Conservation (phyloP, 164 flowering plant genomes). For the Chimonanthus praecox region DNA sequence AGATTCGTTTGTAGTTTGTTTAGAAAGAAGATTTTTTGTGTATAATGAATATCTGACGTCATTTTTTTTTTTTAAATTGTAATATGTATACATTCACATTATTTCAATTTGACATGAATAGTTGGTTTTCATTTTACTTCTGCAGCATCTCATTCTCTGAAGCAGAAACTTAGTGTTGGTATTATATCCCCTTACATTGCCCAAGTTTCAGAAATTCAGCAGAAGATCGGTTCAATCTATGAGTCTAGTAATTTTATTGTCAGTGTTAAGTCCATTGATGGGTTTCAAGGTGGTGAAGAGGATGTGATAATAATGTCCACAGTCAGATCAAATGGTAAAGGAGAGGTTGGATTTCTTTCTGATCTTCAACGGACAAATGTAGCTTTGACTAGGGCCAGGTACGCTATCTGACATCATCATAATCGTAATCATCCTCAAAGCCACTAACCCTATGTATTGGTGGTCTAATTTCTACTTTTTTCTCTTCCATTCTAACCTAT, state of each 20-base stretch:
- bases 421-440: too few species aligned
- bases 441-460: too few species aligned
- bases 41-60: not conserved
- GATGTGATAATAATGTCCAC: conserved; percentile 52
- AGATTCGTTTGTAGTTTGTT: not conserved
- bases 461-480: not conserved
- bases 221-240: too few species aligned
- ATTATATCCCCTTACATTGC: too few species aligned
- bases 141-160: too few species aligned
- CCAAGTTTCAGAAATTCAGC: too few species aligned
- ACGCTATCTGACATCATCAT: not conserved
- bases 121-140: too few species aligned
- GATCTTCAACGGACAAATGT: conserved; percentile 50
- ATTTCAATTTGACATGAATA: not conserved
- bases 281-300: conserved; percentile 61
- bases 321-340: conserved; percentile 41
- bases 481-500: too few species aligned
- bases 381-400: conserved; percentile 71
- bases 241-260: conserved; percentile 6
- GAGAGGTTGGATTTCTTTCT: conserved; percentile 43
- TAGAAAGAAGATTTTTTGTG: not conserved
- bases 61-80: too few species aligned
- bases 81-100: not conserved
- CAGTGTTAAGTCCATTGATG: conserved; percentile 48
- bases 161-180: too few species aligned